phyloP scores from a whole-genome alignment of 306 rosid genomes.

The Acacia confusa region DNA sequence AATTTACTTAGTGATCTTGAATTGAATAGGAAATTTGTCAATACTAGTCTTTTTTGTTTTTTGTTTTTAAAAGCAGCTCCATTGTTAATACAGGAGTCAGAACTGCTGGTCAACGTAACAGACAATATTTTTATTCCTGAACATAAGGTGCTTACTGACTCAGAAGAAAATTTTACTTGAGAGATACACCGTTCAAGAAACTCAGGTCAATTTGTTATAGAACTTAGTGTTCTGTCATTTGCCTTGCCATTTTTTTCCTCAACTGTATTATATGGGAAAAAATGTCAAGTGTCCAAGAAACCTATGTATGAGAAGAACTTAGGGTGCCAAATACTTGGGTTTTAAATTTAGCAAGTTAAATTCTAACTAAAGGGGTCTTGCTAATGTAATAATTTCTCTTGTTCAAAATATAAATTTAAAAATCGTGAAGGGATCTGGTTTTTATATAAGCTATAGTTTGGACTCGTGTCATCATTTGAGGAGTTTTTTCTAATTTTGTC shows the following conservation, averaged over 20 bases:
- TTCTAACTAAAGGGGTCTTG: too few species aligned
- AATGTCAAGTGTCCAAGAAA: not conserved
- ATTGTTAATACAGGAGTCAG: conserved; percentile 61
- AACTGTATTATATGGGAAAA: not conserved
- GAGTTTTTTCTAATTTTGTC: too few species aligned
- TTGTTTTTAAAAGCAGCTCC: not conserved
- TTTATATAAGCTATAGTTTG: too few species aligned
- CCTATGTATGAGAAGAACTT: not conserved
- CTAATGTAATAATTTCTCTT: too few species aligned
- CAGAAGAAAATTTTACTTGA: conserved; percentile 82
- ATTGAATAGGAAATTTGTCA: not conserved
- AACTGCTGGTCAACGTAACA: conserved; percentile 67
- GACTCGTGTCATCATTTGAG: too few species aligned
- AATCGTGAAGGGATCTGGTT: too few species aligned
- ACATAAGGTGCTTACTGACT: conserved; percentile 65
- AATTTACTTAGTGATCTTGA: not conserved
- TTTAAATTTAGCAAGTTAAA: not conserved
- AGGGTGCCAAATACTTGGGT: not conserved
- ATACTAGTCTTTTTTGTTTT: not conserved
- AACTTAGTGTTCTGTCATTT: not conserved
- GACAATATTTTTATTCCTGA: conserved; percentile 72
- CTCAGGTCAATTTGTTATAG: conserved; percentile 52
- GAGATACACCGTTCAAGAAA: conserved; percentile 80
- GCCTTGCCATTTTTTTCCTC: not conserved
- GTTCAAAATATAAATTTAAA: too few species aligned